Evolutionary conservation across 805 yeast species (phyloP), one percentile per base, ranked within the genome.

Genomic region (Brettanomyces sp.): DNA sequence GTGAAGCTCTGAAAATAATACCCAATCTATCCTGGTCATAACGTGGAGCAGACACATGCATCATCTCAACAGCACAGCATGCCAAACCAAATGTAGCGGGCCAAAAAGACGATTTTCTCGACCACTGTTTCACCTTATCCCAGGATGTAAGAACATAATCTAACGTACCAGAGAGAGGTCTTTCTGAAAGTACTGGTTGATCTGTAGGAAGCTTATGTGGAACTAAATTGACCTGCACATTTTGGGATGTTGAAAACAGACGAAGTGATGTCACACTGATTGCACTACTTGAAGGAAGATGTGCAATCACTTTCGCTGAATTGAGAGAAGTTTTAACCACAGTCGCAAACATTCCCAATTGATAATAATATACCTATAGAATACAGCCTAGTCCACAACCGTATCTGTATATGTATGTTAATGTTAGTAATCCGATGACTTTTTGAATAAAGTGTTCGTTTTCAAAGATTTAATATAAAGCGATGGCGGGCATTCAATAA

Each of bases 51-150:
- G 95, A 86, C 36, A 83, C 85, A 63, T 86, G 95, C 95, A 86
- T 86, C 95, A 86, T 86, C 68, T 86, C 95, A 38, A 86, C 95
- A 50, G 95, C 95, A 72, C 95, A 86, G 68, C 95, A 86, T 7
- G 95, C 95, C 59, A 86, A 72, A 33, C 95, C 95, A 65, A 86
- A 86, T 35, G 95, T 86, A 41, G 85, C 90, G 7, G 95, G 95
- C 95, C 95, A 86, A 65, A 86, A 86, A 1, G 93, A 84, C 25
- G 95, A 87, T 62, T 85, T 88, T 66, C 95, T 77, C 1, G 91
- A 95, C 95, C 95, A 86, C 69, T 82, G 82, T 52, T 89, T 89
- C 51, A 86, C 77, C 51, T 81, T 81, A 60, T 86, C 95, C 56
- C 86, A 68, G 21, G 90, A 77, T 14, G 95, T 85, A 61, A 86